phyloP scores from a whole-genome alignment of 805 yeast genomes.

The Saturnispora quitensis region DNA sequence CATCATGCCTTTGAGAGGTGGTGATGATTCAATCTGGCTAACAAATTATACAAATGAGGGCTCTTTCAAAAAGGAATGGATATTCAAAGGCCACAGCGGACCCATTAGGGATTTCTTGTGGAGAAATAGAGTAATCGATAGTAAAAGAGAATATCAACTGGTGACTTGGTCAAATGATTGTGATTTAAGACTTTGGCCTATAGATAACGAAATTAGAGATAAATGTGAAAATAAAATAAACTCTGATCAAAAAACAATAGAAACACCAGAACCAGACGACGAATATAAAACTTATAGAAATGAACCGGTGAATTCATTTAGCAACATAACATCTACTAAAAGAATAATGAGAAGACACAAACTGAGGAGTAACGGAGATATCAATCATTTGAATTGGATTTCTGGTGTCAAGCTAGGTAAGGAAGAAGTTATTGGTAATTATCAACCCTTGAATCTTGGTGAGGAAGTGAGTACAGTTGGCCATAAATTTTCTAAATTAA shows the following conservation, averaged over 20 bases:
- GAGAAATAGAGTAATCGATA: constrained; percentile 51
- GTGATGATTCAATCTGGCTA: constrained; percentile 53
- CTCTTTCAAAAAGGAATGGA: constrained; percentile 23
- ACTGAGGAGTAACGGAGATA: constrained; percentile 26
- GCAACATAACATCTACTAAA: constrained; percentile 11
- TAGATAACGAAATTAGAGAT: constrained; percentile 39
- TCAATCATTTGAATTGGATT: constrained; percentile 79
- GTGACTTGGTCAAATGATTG: constrained; percentile 93
- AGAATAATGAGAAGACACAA: constrained; percentile 21
- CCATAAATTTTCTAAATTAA: constrained; percentile 76
- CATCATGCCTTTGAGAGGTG: constrained; percentile 86
- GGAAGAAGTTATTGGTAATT: constrained; percentile 29
- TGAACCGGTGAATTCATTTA: constrained; percentile 29
- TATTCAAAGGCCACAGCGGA: constrained; percentile 62
- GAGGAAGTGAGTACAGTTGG: constrained; percentile 89
- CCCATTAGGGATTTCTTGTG: constrained; percentile 84
- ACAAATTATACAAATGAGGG: constrained; percentile 32
- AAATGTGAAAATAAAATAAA: constrained; percentile 25
- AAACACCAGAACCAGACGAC: constrained; percentile 30
- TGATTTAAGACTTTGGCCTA: constrained; percentile 77
- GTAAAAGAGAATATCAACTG: constrained; percentile 78
- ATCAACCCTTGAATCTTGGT: constrained; percentile 58
- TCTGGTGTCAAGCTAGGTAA: constrained; percentile 80
- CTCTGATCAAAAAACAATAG: constrained; percentile 26
- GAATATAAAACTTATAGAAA: constrained; percentile 37